Conservation (phyloP, 2,329 filamentous ascomycete species). For the Balansia obtecta region DNA sequence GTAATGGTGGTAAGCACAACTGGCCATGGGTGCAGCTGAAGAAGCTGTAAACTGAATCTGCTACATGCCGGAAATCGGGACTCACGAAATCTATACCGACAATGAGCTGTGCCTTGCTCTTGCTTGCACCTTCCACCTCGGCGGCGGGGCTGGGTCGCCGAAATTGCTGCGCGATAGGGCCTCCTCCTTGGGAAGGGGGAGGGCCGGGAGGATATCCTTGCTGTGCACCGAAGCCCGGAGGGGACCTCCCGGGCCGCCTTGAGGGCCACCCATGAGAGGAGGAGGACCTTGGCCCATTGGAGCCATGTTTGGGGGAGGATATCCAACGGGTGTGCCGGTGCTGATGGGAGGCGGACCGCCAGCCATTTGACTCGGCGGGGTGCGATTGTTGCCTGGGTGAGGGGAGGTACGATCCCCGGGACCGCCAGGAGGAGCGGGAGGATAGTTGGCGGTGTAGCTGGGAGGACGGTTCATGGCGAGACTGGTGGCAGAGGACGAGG, state of each 20-base stretch:
- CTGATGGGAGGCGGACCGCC: constrained; percentile 57
- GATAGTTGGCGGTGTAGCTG: constrained; percentile 49
- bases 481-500: constrained; percentile 32
- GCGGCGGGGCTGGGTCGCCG: constrained; percentile 34
- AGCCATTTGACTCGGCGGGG: constrained; percentile 47
- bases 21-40: background rate
- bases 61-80: background rate
- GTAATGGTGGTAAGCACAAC: background rate
- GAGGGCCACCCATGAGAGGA: constrained; percentile 23
- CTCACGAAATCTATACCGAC: constrained; percentile 97
- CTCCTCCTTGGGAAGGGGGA: constrained; percentile 22
- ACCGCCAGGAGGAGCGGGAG: constrained; percentile 26
- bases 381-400: constrained; percentile 35
- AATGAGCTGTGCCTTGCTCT: constrained; percentile 93
- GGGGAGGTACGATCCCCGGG: constrained; percentile 43
- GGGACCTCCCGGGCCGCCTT: constrained; percentile 29
- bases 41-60: background rate
- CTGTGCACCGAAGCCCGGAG: constrained; percentile 32
- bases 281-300: constrained; percentile 30
- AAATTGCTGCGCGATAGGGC: constrained; percentile 29
- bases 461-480: constrained; percentile 54
- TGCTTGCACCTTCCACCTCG: constrained; percentile 78
- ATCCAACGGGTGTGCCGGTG: constrained; percentile 48
- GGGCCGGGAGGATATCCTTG: constrained; percentile 36
- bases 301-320: constrained; percentile 40